These are phyloP conservation scores for Solanum etuberosum DNA, from an alignment of 257 asterid species.

Conservation along the genomic window DNA sequence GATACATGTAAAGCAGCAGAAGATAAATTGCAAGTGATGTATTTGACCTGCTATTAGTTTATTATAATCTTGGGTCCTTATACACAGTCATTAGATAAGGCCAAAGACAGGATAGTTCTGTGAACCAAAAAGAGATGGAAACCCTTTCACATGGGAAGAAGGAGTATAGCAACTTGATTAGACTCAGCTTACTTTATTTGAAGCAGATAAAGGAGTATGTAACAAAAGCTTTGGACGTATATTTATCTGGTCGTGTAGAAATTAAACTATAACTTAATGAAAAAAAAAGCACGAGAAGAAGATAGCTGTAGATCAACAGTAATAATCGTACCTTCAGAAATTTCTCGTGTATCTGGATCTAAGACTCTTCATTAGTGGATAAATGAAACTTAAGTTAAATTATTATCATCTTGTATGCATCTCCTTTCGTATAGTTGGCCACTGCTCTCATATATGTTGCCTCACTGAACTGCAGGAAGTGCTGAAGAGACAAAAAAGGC, in stretches of 20 bases:
- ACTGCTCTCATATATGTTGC: not conserved
- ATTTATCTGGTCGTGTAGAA: not conserved
- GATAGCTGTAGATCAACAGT: not conserved
- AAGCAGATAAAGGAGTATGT: not conserved
- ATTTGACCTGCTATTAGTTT: not conserved
- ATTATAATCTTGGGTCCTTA: not conserved
- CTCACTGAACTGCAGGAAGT: constrained; percentile 17
- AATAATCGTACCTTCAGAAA: not conserved
- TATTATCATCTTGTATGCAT: not conserved
- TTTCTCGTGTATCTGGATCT: not conserved
- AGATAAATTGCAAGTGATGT: not conserved
- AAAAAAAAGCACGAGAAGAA: not conserved
- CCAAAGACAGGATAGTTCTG: not conserved
- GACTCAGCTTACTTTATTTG: not conserved
- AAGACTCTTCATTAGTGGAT: not conserved
- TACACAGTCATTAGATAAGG: not conserved
- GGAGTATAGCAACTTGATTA: not conserved
- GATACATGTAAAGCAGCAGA: not conserved
- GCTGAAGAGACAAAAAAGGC: constrained; percentile 23
- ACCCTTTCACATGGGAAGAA: not conserved
- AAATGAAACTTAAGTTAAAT: not conserved
- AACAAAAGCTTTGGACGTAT: not conserved
- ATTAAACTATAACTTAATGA: not conserved
- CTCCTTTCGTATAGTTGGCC: not conserved
- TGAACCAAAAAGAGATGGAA: not conserved